Base-by-base conservation (phyloP, 768 basidiomycete species). In the Calocera cornea region DNA sequence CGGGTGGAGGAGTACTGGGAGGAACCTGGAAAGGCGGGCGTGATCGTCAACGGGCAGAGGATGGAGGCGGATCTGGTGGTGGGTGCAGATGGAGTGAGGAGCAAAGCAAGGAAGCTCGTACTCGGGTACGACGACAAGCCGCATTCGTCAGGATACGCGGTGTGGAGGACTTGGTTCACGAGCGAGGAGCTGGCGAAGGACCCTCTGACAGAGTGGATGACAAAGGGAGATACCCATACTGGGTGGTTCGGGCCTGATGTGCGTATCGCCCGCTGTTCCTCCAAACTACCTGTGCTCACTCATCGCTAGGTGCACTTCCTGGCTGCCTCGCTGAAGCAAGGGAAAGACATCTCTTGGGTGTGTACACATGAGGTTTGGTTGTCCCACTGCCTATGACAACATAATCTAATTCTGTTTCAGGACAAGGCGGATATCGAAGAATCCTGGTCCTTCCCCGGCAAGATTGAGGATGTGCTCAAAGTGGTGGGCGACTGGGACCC, bases 111-210 rank as follows among this genome's bases (percentile, higher is more conserved):
- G n/a, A 64, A 68, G 65, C 34, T 50, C 27, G 69, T 69, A 12
- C 69, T 69, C 54, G 69, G 69, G 33, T 64, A 54, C 41, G 49
- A 31, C 40, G 69, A 69, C 67, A 38, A 54, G 34, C 69, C 69
- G 22, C 67, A 64, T 41, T 33, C 64, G 8, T 63, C 50, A 8
- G 69, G 69, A 22, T 69, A 69, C 65, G 69, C 67, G 27, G 65
- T 69, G 65, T 68, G 47, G 49, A 54, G 69, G 29, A 41, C 69
- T 11, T 47, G 19, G 27, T 29, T 31, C 16, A 31, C 5, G 8
- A 24, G 11, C 66, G 66, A 66, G n/a, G 63, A 29, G 24, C 60
- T 69, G 10, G 50, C 65, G 34, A 38, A 38, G 11, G 65, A 69
- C 22, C 68, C 68, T 1, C 33, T 29, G 2, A 64, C 65, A 34